Conservation (phyloP, 2,329 filamentous ascomycete species). For the Alternaria gansuensis region DNA sequence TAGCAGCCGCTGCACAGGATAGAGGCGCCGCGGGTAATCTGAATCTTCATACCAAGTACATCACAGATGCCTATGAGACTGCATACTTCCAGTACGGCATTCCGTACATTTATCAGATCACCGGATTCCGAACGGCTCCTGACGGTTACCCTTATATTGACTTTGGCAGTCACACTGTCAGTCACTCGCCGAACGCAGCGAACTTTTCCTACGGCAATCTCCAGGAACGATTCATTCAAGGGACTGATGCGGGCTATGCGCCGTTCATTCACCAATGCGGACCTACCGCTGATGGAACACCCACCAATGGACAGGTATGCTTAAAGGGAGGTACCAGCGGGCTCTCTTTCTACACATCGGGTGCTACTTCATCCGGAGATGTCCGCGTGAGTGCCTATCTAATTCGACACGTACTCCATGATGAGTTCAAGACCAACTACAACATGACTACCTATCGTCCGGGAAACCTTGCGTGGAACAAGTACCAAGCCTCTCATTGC, state of each 20-base stretch:
- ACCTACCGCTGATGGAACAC: constrained; percentile 11
- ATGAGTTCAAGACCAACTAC: constrained; percentile 18
- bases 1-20: constrained; percentile 19
- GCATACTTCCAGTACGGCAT: constrained; percentile 21
- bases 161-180: constrained; percentile 20
- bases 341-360: constrained; percentile 17
- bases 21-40: constrained; percentile 16
- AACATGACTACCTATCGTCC: constrained; percentile 19
- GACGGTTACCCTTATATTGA: constrained; percentile 19
- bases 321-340: constrained; percentile 17
- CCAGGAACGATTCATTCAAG: constrained; percentile 9
- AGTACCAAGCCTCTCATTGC: constrained; percentile 18
- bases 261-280: constrained; percentile 19
- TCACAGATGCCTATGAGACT: constrained; percentile 17
- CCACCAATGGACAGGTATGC: constrained; percentile 3
- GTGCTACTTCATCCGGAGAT: constrained; percentile 15
- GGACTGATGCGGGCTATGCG: constrained; percentile 7
- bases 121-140: constrained; percentile 12
- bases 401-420: constrained; percentile 14
- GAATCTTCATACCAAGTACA: constrained; percentile 22
- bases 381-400: constrained; percentile 16
- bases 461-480: constrained; percentile 19
- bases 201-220: constrained; percentile 13
- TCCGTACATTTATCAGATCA: constrained; percentile 21
- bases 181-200: constrained; percentile 20